Conservation (phyloP, 305 asterid species). For the Withania somnifera region DNA sequence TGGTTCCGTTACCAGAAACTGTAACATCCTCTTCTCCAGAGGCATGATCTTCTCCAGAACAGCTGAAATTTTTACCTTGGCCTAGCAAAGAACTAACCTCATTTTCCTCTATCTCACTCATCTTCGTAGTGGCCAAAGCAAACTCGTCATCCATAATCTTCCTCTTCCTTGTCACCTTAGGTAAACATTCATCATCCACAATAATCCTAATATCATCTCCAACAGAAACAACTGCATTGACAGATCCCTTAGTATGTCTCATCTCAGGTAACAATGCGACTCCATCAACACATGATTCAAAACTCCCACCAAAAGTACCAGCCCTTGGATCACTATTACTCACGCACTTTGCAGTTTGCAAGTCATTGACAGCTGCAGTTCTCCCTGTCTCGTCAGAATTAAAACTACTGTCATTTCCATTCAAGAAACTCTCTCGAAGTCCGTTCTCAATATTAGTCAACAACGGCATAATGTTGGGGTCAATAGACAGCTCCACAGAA, state of each 20-base stretch:
- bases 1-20: conserved; percentile 15
- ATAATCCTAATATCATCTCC: conserved; percentile 10
- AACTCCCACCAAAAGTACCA: conserved; percentile 11
- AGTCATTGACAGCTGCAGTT: conserved; percentile 3
- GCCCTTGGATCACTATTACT: conserved; percentile 10
- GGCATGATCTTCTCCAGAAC: conserved; percentile 13
- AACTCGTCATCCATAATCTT: conserved; percentile 25
- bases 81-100: conserved; percentile 9
- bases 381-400: conserved; percentile 13
- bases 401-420: conserved; percentile 3
- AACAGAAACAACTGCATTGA: conserved; percentile 9
- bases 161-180: conserved; percentile 32
- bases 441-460: not conserved
- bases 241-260: conserved; percentile 17
- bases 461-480: conserved; percentile 11
- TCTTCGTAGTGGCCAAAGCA: conserved; percentile 15
- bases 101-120: conserved; percentile 6
- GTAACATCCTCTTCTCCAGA: conserved; percentile 21
- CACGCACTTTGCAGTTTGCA: conserved; percentile 15
- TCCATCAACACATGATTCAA: conserved; percentile 14
- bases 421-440: not conserved
- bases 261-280: conserved; percentile 9
- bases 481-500: conserved; percentile 12
- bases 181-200: conserved; percentile 18
- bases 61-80: conserved; percentile 13